Conservation (phyloP, 164 flowering plant genomes). For the Aristolochia californica region DNA sequence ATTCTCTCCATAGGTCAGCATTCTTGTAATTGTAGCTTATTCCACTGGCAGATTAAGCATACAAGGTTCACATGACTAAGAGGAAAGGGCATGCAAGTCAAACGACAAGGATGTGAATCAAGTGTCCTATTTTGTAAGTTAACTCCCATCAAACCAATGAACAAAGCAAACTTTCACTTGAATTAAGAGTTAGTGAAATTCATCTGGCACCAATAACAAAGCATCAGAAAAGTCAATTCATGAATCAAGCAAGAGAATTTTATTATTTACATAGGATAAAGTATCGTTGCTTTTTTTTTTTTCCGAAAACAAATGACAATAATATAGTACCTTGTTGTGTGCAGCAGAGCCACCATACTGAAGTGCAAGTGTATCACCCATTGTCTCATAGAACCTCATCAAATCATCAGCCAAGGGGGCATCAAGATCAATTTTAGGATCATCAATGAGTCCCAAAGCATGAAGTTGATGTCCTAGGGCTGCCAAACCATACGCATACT, state of each 20-base stretch:
- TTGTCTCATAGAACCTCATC: constrained; percentile 66
- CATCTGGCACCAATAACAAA: neutral
- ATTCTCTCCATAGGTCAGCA: no score
- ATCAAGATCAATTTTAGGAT: constrained; percentile 39
- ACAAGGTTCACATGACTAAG: no score
- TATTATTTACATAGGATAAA: neutral
- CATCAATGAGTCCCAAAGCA: constrained; percentile 45
- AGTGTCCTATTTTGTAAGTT: no score
- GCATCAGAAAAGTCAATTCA: neutral
- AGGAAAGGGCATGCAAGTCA: no score
- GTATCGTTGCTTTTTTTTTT: neutral
- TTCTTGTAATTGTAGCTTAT: no score
- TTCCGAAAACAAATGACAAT: neutral
- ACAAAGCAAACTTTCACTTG: no score
- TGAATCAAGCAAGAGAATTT: neutral
- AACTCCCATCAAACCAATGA: no score
- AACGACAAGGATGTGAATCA: no score
- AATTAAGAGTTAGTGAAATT: no score
- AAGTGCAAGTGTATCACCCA: constrained; percentile 94
- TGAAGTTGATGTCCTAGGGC: constrained; percentile 81
- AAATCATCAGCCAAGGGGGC: constrained; percentile 55
- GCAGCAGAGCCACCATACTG: constrained; percentile 99
- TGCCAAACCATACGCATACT: constrained; percentile 81
- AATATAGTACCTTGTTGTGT: constrained; percentile 75
- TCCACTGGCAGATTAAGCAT: no score